Conservation (phyloP, 495 filamentous ascomycete species). For the Tuber calosporum region DNA sequence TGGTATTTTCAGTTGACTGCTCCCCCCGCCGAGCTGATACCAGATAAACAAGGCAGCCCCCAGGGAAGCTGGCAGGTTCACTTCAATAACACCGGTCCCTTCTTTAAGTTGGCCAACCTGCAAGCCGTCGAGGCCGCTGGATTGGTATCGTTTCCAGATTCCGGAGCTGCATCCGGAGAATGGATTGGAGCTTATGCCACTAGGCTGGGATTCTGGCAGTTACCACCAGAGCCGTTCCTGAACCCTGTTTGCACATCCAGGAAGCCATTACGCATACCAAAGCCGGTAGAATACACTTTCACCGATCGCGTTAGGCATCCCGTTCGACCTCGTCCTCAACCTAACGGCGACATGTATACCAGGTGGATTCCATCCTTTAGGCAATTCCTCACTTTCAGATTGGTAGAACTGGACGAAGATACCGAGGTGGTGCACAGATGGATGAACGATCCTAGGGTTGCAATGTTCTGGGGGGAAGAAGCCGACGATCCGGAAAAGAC, state of each 20-base stretch:
- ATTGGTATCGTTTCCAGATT: slow-evolving; percentile 25
- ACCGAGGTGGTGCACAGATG: slow-evolving; percentile 72
- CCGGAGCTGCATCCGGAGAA: slow-evolving; percentile 9
- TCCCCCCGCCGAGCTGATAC: slow-evolving; percentile 43
- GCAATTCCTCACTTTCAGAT: slow-evolving; percentile 82
- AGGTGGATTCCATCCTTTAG: slow-evolving; percentile 74
- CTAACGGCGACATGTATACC: slow-evolving; percentile 82
- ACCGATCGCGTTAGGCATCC: slow-evolving; percentile 72
- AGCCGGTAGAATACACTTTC: slow-evolving; percentile 53
- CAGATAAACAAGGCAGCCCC: slow-evolving; percentile 53
- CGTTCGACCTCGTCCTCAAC: slow-evolving; percentile 76
- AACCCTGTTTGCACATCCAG: neutral
- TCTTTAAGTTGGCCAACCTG: slow-evolving; percentile 19
- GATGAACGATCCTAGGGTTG: slow-evolving; percentile 83
- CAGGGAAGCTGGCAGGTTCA: slow-evolving; percentile 81
- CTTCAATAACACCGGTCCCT: slow-evolving; percentile 50
- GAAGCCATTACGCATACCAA: slow-evolving; percentile 17
- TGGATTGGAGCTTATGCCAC: slow-evolving; percentile 32
- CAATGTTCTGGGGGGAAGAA: slow-evolving; percentile 69
- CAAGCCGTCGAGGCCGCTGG: slow-evolving; percentile 27
- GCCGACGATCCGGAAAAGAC: slow-evolving; percentile 58
- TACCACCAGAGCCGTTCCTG: slow-evolving; percentile 77
- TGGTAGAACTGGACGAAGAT: slow-evolving; percentile 52
- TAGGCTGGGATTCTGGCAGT: slow-evolving; percentile 80
- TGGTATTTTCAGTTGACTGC: slow-evolving; percentile 91